Percentiles rank a stretch among this genome's conserved stretches.
Conservation (phyloP, 2,329 filamentous ascomycete species). For the Dactylellina drechsleri region DNA sequence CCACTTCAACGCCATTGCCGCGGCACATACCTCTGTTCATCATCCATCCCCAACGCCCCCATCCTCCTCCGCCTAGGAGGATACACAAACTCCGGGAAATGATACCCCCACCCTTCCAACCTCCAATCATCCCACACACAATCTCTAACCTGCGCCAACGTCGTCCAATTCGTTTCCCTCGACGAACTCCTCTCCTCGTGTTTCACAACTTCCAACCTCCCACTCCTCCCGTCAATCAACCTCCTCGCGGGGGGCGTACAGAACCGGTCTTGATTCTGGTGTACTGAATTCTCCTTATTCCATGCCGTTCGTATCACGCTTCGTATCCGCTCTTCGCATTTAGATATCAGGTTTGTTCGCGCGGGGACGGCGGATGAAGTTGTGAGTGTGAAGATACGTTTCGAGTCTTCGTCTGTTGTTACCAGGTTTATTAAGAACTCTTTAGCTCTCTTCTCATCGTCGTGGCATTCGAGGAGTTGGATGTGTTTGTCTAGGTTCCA, state of each 20-base stretch:
- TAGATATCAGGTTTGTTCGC: background rate
- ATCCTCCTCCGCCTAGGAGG: background rate
- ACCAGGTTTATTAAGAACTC: background rate
- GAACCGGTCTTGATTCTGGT: background rate
- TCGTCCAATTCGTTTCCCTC: slow-evolving; percentile 12
- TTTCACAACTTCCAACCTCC: background rate
- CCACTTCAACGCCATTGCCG: background rate
- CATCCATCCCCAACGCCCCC: too few relatives aligned
- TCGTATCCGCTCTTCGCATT: slow-evolving; percentile 4
- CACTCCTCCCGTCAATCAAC: slow-evolving; percentile 10
- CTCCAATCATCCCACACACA: slow-evolving; percentile 43
- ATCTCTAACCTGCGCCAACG: slow-evolving; percentile 14
- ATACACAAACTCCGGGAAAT: slow-evolving; percentile 18
- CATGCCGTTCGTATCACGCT: background rate
- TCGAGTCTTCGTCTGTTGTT: background rate
- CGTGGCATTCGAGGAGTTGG: slow-evolving; percentile 13
- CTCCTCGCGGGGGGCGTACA: slow-evolving; percentile 15
- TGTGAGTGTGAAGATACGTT: background rate
- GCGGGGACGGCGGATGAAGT: background rate
- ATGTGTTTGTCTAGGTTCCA: slow-evolving; percentile 18
- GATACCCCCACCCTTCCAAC: slow-evolving; percentile 36
- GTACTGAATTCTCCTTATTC: background rate
- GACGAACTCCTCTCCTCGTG: background rate
- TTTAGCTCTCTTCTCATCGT: background rate
- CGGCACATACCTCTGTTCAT: background rate